Percentiles rank a stretch among this genome's conserved stretches.
phyloP scores from a whole-genome alignment of 2,329 filamentous ascomycete genomes.

The Orbilia oligospora region DNA sequence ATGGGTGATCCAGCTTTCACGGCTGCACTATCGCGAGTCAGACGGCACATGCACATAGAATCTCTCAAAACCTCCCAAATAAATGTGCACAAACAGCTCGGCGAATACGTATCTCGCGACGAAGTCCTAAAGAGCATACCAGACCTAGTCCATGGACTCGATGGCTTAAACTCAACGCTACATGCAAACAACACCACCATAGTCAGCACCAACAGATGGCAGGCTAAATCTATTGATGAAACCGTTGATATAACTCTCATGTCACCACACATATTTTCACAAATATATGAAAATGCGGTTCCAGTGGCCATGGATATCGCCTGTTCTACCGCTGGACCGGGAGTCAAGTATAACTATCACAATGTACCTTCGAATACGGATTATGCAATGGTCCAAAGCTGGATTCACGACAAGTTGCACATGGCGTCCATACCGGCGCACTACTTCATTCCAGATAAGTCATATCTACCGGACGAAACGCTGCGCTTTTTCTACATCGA shows the following conservation, averaged over 20 bases:
- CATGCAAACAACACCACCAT: neutral
- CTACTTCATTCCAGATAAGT: slow-evolving; percentile 67
- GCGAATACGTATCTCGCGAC: slow-evolving; percentile 12
- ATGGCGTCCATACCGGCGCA: slow-evolving; percentile 67
- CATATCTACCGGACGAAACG: slow-evolving; percentile 66
- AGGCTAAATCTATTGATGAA: neutral
- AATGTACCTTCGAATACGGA: slow-evolving; percentile 66
- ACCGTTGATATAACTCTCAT: neutral
- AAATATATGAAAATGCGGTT: slow-evolving; percentile 1
- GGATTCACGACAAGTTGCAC: slow-evolving; percentile 67
- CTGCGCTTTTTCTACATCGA: slow-evolving; percentile 70
- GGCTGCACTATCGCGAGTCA: slow-evolving; percentile 62
- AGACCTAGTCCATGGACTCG: neutral
- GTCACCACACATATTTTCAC: slow-evolving; percentile 6
- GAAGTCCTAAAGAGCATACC: neutral
- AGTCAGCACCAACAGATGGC: neutral
- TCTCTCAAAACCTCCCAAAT: slow-evolving; percentile 1
- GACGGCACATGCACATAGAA: neutral
- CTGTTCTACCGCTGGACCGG: neutral
- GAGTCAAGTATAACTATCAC: slow-evolving; percentile 65
- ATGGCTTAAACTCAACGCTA: neutral
- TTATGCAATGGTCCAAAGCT: slow-evolving; percentile 66
- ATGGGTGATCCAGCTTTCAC: slow-evolving; percentile 66
- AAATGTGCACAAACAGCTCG: neutral
- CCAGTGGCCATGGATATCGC: slow-evolving; percentile 6